phyloP scores from a whole-genome alignment of 495 filamentous ascomycete genomes.

The Trichoderma gamsii region DNA sequence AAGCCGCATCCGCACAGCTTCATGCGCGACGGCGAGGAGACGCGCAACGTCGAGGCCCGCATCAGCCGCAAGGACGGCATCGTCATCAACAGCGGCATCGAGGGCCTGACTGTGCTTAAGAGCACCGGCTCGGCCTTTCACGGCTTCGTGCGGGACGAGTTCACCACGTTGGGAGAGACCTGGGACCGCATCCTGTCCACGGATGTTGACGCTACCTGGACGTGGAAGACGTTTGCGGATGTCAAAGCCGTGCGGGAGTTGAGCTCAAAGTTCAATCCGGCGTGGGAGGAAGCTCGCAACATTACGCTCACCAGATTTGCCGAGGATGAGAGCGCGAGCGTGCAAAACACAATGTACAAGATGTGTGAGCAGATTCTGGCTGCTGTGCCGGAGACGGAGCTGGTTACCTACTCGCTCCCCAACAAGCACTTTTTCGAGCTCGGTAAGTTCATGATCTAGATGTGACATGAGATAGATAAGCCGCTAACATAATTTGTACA shows the following conservation, averaged over 20 bases:
- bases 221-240: slow-evolving; percentile 64
- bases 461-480: neutral
- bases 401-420: slow-evolving; percentile 76
- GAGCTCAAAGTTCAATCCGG: slow-evolving; percentile 64
- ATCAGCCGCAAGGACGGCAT: slow-evolving; percentile 54
- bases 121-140: slow-evolving; percentile 96
- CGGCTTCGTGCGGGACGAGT: slow-evolving; percentile 88
- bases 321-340: slow-evolving; percentile 82
- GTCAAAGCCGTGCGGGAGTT: slow-evolving; percentile 63
- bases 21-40: slow-evolving; percentile 82
- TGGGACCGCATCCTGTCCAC: slow-evolving; percentile 94
- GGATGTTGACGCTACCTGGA: slow-evolving; percentile 79
- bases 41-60: slow-evolving; percentile 62
- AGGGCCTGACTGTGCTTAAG: slow-evolving; percentile 82
- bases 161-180: slow-evolving; percentile 80
- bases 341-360: slow-evolving; percentile 98
- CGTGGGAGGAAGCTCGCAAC: slow-evolving; percentile 65
- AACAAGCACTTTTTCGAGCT: slow-evolving; percentile 99
- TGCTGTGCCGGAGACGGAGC: slow-evolving; percentile 60
- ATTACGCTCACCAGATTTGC: slow-evolving; percentile 92
- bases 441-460: slow-evolving; percentile 51
- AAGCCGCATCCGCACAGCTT: slow-evolving; percentile 96
- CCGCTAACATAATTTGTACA: slow-evolving; percentile 27
- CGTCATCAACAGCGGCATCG: slow-evolving; percentile 62
- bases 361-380: slow-evolving; percentile 88